Conservation (phyloP, 495 filamentous ascomycete genomes). For the Aspergillus nidulans region DNA sequence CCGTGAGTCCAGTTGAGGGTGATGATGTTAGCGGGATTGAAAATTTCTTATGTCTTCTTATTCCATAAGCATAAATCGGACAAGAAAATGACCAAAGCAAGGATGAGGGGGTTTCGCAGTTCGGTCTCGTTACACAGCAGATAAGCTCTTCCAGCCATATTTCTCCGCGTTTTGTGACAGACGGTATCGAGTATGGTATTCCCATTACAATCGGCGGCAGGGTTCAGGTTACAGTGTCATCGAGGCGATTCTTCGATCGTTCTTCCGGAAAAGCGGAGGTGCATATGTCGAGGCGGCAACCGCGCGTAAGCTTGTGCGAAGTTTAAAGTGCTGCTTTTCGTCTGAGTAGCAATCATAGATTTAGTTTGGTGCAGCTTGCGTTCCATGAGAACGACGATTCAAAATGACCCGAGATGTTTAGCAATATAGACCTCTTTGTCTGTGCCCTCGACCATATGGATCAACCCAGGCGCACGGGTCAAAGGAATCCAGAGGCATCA, state of each 20-base stretch:
- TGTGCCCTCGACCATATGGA: background rate
- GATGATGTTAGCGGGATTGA: background rate
- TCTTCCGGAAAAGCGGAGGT: background rate
- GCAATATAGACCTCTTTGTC: no score
- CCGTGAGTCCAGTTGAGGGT: background rate
- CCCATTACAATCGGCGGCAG: conserved; percentile 1
- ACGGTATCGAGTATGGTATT: conserved; percentile 11
- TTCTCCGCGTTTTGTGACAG: conserved; percentile 12
- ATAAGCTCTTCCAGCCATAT: background rate
- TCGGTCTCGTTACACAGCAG: conserved; percentile 9
- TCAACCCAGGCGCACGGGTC: background rate
- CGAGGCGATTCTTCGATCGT: background rate
- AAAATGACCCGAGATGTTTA: no score
- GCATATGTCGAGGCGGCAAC: conserved; percentile 9
- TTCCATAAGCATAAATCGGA: background rate
- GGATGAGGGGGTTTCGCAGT: background rate
- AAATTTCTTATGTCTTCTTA: background rate
- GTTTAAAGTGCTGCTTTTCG: background rate
- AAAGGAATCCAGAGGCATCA: background rate
- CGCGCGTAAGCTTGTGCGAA: conserved; percentile 1
- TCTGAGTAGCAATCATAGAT: background rate
- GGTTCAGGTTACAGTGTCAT: background rate
- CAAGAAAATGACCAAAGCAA: conserved; percentile 6
- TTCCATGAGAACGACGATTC: no score
- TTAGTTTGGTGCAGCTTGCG: background rate